Evolutionary conservation across 257 asterid genomes (phyloP).

Genomic region (Buddleja alternifolia): DNA sequence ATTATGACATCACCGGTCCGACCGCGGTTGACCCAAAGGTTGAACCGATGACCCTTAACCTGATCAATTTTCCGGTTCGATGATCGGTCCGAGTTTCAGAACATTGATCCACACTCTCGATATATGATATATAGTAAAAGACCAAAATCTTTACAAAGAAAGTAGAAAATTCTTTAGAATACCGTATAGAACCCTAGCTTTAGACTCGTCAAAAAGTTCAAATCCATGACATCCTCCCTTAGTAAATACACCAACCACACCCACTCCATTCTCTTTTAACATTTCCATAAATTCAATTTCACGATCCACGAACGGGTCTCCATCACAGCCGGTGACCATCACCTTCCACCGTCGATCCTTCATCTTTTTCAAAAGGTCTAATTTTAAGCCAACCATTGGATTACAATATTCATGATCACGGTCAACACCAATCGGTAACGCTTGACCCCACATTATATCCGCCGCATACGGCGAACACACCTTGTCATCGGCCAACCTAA

Average conservation of each 20-base stretch:
- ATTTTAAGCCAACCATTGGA: slow-evolving; percentile 16
- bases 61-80: too few relatives aligned
- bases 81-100: too few relatives aligned
- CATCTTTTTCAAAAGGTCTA: neutral
- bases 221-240: slow-evolving; percentile 15
- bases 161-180: neutral
- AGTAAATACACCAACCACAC: neutral
- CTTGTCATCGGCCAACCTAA: slow-evolving; percentile 9
- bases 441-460: slow-evolving; percentile 25
- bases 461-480: neutral
- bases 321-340: slow-evolving; percentile 24
- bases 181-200: neutral
- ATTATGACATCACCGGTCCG: too few relatives aligned
- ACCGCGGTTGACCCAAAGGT: too few relatives aligned
- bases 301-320: slow-evolving; percentile 35
- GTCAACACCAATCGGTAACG: slow-evolving; percentile 25
- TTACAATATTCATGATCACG: slow-evolving; percentile 37
- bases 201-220: neutral
- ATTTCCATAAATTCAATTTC: neutral
- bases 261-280: neutral
- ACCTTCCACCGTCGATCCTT: slow-evolving; percentile 20
- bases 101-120: too few relatives aligned
- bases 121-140: too few relatives aligned
- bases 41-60: too few relatives aligned
- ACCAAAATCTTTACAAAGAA: neutral